These are phyloP conservation scores for Suillus spraguei DNA, from an alignment of 768 basidiomycete species.

Conservation along the genomic window DNA sequence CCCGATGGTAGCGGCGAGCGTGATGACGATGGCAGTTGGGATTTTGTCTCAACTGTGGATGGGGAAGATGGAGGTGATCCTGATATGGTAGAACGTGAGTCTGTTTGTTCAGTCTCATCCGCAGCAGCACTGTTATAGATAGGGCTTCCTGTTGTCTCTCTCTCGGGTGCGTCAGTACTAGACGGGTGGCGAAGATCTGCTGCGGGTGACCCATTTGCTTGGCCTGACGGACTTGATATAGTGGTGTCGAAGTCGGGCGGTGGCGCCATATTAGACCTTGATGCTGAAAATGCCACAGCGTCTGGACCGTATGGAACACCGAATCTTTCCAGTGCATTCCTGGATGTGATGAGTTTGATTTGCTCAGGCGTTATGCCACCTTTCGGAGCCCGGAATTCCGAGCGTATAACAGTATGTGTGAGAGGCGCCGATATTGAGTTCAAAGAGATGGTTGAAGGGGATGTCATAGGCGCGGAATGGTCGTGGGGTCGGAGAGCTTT, in stretches of 20 bases:
- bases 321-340: slow-evolving; percentile 68
- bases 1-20: not conserved
- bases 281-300: slow-evolving; percentile 63
- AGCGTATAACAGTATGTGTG: slow-evolving; percentile 69
- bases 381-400: slow-evolving; percentile 65
- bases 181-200: not conserved
- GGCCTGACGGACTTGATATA: not conserved
- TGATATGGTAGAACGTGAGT: not conserved
- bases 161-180: not conserved
- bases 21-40: not conserved
- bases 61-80: slow-evolving; percentile 2
- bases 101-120: slow-evolving; percentile 2
- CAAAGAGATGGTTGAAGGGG: slow-evolving; percentile 71
- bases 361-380: slow-evolving; percentile 53
- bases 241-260: slow-evolving; percentile 54
- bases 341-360: slow-evolving; percentile 67
- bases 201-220: not conserved
- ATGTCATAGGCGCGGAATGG: slow-evolving; percentile 49
- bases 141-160: not conserved
- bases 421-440: slow-evolving; percentile 77
- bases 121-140: not conserved
- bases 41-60: not conserved
- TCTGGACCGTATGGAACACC: slow-evolving; percentile 78
- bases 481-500: slow-evolving; percentile 40
- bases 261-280: slow-evolving; percentile 45